Base-by-base conservation (phyloP, 2,329 filamentous ascomycete species). In the Penicillium psychrosexuale region DNA sequence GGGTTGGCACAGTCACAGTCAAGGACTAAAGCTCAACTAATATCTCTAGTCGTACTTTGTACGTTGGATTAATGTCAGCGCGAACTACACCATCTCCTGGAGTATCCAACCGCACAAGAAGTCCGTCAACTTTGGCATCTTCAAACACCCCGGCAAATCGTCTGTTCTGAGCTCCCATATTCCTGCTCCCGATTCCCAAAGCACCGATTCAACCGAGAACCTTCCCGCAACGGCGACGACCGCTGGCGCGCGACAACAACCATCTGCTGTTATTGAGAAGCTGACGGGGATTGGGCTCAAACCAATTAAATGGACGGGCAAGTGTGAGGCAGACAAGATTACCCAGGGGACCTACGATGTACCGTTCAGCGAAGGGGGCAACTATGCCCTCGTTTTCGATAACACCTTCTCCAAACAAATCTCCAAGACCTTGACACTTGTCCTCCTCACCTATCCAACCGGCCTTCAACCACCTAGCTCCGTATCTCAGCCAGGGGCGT, bases 61-160 rank as follows among this genome's bases (percentile, higher is more conserved):
- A 54, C 91, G 94, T 69, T 99, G 94, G 93, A 90, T 97, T 65
- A 88, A 91, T 71, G 93, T 97, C 64, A 87, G 91, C 53, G 87
- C 91, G 61, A 89, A 89, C 51, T 88, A 96, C 73, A 96, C 92
- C 47, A 91, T 99, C 66, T 96, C 92, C 15, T 99, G 94, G 94
- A 97, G 91, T 69, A 85, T 99, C 37, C 92, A 97, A 71, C 94
- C 94, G 40, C 91, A 97, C 74, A 97, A 96, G 79, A 97, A 97
- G 77, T 97, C 93, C 56, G 88, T 99, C 75, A 97, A 97, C 77
- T 96, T 99, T 72, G 94, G 92, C 69, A 89, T 99, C 68, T 95
- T 99, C 76, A 97, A 97, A 73, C 94, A 97, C 72, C 93, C 94
- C 2, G 91, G 92, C 62, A 87, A 83, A 61, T 72, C 80, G 57